Conservation (phyloP, 768 basidiomycete species). For the Lentinula aciculospora region DNA sequence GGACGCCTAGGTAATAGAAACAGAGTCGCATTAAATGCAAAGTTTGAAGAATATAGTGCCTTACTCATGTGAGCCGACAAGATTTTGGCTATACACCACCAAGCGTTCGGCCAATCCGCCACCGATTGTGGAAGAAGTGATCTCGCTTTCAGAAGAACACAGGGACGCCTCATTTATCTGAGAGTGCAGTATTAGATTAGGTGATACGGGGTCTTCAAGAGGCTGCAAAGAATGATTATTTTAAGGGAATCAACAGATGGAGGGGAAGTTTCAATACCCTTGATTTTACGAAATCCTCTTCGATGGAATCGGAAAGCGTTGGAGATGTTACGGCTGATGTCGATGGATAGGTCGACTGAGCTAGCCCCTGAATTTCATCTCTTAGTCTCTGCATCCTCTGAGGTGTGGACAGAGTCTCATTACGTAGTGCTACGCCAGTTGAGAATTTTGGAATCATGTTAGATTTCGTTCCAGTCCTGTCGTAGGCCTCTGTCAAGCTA, state of each 20-base stretch:
- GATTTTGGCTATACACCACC: conserved; percentile 42
- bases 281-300: background rate
- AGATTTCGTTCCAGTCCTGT: background rate
- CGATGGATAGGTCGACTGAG: background rate
- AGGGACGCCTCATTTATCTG: background rate
- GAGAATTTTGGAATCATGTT: background rate
- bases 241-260: background rate
- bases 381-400: conserved; percentile 14
- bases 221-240: background rate
- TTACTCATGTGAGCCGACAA: conserved; percentile 39
- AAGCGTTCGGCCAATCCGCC: conserved; percentile 41
- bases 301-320: background rate
- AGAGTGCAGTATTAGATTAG: background rate
- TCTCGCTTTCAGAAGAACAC: background rate
- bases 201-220: background rate
- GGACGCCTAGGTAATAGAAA: background rate
- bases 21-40: background rate
- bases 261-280: background rate
- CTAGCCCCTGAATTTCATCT: background rate
- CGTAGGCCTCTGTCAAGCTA: background rate
- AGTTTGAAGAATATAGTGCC: conserved; percentile 21
- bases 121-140: conserved; percentile 16
- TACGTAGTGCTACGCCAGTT: background rate
- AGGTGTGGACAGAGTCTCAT: background rate
- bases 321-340: background rate